Conservation (phyloP, 306 rosid genomes). For the Quercus agrifolia region DNA sequence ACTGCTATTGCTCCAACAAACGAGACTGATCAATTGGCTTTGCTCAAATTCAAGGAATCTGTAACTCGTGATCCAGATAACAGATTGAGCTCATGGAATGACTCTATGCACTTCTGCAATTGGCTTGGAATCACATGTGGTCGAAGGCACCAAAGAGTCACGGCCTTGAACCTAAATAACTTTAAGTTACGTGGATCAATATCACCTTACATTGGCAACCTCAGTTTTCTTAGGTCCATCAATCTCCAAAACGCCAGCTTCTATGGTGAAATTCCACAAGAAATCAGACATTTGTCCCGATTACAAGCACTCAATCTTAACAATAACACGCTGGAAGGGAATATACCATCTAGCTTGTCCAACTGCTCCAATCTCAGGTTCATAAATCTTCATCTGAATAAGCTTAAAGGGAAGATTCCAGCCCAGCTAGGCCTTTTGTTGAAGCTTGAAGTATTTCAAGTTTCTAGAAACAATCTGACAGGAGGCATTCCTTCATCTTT, state of each 20-base stretch:
- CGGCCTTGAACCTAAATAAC: background rate
- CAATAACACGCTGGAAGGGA: conserved; percentile 29
- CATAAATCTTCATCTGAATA: background rate
- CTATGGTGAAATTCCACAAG: conserved; percentile 26
- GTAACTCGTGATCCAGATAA: background rate
- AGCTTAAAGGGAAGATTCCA: conserved; percentile 16
- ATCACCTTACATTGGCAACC: conserved; percentile 38
- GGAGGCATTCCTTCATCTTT: conserved; percentile 32
- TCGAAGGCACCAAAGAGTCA: background rate
- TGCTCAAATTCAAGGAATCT: conserved; percentile 6
- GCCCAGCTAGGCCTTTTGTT: background rate
- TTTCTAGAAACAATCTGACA: conserved; percentile 9
- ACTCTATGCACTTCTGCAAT: conserved; percentile 27
- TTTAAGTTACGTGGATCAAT: background rate
- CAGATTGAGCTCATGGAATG: conserved; percentile 33
- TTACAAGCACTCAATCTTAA: background rate
- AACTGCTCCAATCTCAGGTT: background rate
- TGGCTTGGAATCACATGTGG: conserved; percentile 48
- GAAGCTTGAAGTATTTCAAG: conserved; percentile 13
- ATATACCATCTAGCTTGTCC: conserved; percentile 32
- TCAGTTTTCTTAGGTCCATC: conserved; percentile 15
- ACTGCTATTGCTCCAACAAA: background rate
- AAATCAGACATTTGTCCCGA: conserved; percentile 11
- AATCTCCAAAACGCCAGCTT: conserved; percentile 13
- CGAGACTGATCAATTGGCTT: background rate